Percentiles rank a stretch among this genome's conserved stretches.
phyloP scores from a whole-genome alignment of 306 rosid genomes.

The Vigna angularis region DNA sequence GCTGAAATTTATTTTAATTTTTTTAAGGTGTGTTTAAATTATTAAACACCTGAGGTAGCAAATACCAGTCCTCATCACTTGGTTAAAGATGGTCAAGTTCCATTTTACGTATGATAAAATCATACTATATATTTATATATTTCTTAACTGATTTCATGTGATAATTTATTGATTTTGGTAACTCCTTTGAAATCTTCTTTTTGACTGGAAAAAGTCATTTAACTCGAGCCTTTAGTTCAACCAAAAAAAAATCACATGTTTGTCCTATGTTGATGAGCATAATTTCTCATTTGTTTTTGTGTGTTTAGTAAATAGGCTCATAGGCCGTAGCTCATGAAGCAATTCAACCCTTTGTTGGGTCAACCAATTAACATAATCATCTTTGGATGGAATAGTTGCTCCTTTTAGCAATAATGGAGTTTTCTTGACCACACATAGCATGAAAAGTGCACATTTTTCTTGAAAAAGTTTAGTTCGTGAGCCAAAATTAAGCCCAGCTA shows the following conservation, averaged over 20 bases:
- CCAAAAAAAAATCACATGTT: neutral
- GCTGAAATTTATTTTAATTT: constrained; percentile 26
- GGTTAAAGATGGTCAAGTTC: constrained; percentile 17
- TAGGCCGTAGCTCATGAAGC: neutral
- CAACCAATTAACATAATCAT: neutral
- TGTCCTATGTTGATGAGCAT: neutral
- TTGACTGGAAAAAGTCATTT: constrained; percentile 16
- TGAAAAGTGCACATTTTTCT: neutral
- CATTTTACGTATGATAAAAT: constrained; percentile 6
- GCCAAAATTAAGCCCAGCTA: neutral
- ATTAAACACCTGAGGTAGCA: neutral
- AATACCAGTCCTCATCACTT: constrained; percentile 7
- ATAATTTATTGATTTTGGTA: constrained; percentile 16
- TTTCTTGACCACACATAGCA: neutral
- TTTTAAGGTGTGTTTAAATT: constrained; percentile 2
- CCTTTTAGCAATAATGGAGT: neutral
- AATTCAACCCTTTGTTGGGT: neutral
- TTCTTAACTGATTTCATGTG: neutral
- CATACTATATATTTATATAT: constrained; percentile 21
- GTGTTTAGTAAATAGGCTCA: neutral
- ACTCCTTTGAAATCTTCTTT: neutral
- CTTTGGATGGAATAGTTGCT: neutral
- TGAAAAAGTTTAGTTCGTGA: neutral
- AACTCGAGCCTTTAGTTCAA: neutral
- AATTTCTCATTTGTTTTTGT: neutral